phyloP scores from a whole-genome alignment of 1,284 basidiomycete genomes.

The Boletus hoseneyae region DNA sequence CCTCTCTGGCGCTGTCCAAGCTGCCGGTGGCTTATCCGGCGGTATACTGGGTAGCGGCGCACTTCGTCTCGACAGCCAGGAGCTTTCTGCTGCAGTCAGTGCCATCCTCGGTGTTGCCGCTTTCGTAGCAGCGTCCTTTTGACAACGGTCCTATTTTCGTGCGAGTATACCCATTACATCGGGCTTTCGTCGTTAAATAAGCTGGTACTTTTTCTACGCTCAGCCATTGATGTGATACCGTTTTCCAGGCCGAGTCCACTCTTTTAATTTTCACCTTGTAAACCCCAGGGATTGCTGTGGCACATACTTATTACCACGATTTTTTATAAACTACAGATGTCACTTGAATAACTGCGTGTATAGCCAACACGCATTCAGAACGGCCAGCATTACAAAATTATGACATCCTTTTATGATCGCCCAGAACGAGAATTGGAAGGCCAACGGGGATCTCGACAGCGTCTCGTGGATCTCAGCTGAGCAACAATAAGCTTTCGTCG shows the following conservation, averaged over 20 bases:
- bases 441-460: constrained; percentile 24
- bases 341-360: too few relatives aligned
- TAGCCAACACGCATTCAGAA: neutral
- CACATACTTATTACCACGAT: constrained; percentile 6
- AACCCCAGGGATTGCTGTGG: constrained; percentile 19
- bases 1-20: constrained; percentile 59
- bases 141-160: neutral
- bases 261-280: constrained; percentile 16
- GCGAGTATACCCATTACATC: constrained; percentile 20
- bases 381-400: neutral
- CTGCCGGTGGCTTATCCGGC: constrained; percentile 57
- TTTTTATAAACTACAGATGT: neutral
- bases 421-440: constrained; percentile 4
- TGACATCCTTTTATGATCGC: constrained; percentile 11
- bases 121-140: constrained; percentile 21
- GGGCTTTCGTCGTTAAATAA: constrained; percentile 20
- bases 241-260: constrained; percentile 10
- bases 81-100: constrained; percentile 24
- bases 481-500: constrained; percentile 11
- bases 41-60: constrained; percentile 35
- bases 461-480: constrained; percentile 14
- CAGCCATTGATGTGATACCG: constrained; percentile 10
- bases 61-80: constrained; percentile 22
- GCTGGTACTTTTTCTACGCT: constrained; percentile 22
- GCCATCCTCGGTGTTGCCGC: constrained; percentile 30